Evolutionary conservation across 768 basidiomycete species (phyloP), one percentile per base, ranked within the genome.

Genomic region (Tylopilus cervinicoccineus): DNA sequence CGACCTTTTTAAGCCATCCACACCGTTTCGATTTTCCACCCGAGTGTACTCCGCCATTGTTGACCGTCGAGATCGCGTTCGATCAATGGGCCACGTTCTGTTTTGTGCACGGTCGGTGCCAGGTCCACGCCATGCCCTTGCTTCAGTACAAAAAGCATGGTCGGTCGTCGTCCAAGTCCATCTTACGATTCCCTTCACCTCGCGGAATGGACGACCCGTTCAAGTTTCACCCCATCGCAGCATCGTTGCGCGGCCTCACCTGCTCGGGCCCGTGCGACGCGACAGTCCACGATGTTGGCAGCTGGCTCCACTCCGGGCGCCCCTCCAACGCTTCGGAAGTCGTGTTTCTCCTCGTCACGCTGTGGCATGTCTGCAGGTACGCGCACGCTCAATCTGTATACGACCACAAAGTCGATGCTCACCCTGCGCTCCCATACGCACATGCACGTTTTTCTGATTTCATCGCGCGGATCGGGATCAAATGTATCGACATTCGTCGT

Each of bases 321-420:
- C 70, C 73, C 13, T 8, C 8, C 45, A 75, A 76, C 61, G 74
- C 78, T 17, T 31, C 33, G 36, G 85, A 87, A 60, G 90, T 90
- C 63, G 67, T 81, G 14, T 74, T 77, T 40, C 86, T 81, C 66
- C 72, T 88, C 37, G 82, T 88, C 72, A 80, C 86, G 72, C 77
- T 91, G 20, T 89, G 84, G 81, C 77, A 87, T 56, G 69, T 92
- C 23, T 93, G 91, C 69, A 71, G 79, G 87, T 90, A 56, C 29
- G 40, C 11, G 0, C 38, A 37, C 16, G 10, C 12, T 14, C 9
- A 9, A 12, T n/a, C 24, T 20, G 9, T 8, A 22, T 23, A 38
- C 6, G 37, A 38, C 20, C 12, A 13, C 7, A 11, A 22, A 19
- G 3, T 11, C 11, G 12, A 33, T n/a, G n/a, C 32, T 33, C 16